Evolutionary conservation across 257 asterid species (phyloP).

Genomic region (Mentha longifolia): DNA sequence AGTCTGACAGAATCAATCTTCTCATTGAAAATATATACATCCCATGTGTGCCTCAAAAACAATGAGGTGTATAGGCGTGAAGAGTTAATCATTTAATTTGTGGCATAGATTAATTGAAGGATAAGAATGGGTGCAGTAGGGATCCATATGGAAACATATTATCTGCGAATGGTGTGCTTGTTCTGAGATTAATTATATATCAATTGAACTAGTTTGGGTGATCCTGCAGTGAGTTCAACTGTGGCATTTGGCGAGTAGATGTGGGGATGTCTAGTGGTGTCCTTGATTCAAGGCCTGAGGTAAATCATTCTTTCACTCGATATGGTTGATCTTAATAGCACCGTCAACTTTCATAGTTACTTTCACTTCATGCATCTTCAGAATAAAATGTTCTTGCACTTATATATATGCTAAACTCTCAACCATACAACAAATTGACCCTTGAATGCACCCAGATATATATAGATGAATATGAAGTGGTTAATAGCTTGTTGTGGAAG

Average conservation of each 20-base stretch:
- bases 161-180: slow-evolving; percentile 5
- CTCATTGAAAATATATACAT: background rate
- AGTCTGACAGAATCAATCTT: background rate
- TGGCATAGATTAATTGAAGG: background rate
- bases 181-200: slow-evolving; percentile 15
- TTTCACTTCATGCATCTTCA: background rate
- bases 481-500: background rate
- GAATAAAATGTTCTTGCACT: background rate
- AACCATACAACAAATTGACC: background rate
- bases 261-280: slow-evolving; percentile 99
- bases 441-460: background rate
- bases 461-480: background rate
- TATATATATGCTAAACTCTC: background rate
- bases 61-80: background rate
- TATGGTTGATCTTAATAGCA: background rate
- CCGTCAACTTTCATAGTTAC: background rate
- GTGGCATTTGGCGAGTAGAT: slow-evolving; percentile 88
- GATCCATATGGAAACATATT: background rate
- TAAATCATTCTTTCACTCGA: slow-evolving; percentile 36
- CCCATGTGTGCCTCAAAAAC: background rate
- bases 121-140: background rate
- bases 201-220: slow-evolving; percentile 28
- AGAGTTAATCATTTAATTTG: background rate
- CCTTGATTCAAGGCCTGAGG: slow-evolving; percentile 95
- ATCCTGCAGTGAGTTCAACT: slow-evolving; percentile 66